Conservation (phyloP, 2,329 filamentous ascomycete genomes). For the Zymoseptoria ardabiliae region DNA sequence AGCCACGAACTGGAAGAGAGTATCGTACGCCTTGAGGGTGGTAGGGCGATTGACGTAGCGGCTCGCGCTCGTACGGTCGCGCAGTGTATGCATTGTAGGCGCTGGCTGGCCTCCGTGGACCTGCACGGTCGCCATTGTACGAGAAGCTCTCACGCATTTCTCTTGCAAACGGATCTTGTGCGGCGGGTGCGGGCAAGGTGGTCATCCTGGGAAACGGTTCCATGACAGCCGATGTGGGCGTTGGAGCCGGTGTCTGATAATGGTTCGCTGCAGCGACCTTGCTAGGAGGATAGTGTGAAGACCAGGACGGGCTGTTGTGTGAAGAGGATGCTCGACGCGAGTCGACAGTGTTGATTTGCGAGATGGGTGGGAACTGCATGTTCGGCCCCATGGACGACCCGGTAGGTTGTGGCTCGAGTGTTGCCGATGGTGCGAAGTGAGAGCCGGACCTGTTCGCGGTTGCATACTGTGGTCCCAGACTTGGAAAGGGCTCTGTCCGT, state of each 20-base stretch:
- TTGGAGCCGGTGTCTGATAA: slow-evolving; percentile 18
- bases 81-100: slow-evolving; percentile 12
- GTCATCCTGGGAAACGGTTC: slow-evolving; percentile 14
- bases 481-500: slow-evolving; percentile 16
- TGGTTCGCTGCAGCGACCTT: slow-evolving; percentile 6
- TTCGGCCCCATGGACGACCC: slow-evolving; percentile 6
- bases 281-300: slow-evolving; percentile 7
- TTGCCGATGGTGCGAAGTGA: slow-evolving; percentile 8
- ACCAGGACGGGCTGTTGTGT: slow-evolving; percentile 14
- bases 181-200: slow-evolving; percentile 8
- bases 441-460: slow-evolving; percentile 4
- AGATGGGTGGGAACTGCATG: slow-evolving; percentile 13
- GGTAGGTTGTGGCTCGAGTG: slow-evolving; percentile 9
- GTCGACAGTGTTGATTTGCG: slow-evolving; percentile 10
- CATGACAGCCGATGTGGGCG: slow-evolving; percentile 13
- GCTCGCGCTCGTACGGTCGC: slow-evolving; percentile 14
- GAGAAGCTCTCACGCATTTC: slow-evolving; percentile 18
- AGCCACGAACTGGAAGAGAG: slow-evolving; percentile 7
- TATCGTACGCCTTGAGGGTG: slow-evolving; percentile 6
- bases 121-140: slow-evolving; percentile 7
- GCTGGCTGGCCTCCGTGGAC: slow-evolving; percentile 11
- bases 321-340: slow-evolving; percentile 6
- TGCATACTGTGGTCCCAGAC: slow-evolving; percentile 7
- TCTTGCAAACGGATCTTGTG: slow-evolving; percentile 16
- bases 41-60: slow-evolving; percentile 4